phyloP scores from a whole-genome alignment of 805 yeast species.

The Sugiyamaella chiloensis region DNA sequence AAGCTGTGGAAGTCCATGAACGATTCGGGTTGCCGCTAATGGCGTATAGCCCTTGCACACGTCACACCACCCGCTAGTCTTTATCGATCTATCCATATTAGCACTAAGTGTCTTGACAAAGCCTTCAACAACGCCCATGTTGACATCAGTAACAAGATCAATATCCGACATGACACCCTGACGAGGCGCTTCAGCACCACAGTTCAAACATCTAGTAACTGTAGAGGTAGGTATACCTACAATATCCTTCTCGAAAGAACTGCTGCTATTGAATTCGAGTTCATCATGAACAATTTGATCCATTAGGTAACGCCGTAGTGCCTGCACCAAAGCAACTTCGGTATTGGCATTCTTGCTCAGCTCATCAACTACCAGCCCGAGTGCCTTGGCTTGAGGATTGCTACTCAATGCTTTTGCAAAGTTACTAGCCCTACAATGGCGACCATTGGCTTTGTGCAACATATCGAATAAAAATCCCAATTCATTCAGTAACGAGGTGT shows the following conservation, averaged over 20 bases:
- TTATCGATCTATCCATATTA: conserved; percentile 29
- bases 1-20: conserved; percentile 17
- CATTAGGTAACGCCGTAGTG: conserved; percentile 59
- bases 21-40: conserved; percentile 45
- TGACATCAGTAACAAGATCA: conserved; percentile 22
- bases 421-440: conserved; percentile 77
- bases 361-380: conserved; percentile 53
- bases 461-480: conserved; percentile 88
- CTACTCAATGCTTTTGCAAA: conserved; percentile 56
- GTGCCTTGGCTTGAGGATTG: conserved; percentile 47
- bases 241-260: conserved; percentile 7
- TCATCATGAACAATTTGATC: conserved; percentile 53
- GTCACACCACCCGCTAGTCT: conserved; percentile 52
- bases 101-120: conserved; percentile 25
- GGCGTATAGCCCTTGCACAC: conserved; percentile 50
- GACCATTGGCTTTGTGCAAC: conserved; percentile 77
- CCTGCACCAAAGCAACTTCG: conserved; percentile 38
- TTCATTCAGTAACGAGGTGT: conserved; percentile 58
- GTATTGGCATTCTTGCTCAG: conserved; percentile 14
- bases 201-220: conserved; percentile 23
- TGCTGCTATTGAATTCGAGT: conserved; percentile 13
- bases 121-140: conserved; percentile 2
- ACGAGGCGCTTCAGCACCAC: conserved; percentile 25
- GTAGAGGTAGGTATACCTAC: conserved; percentile 23
- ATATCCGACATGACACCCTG: conserved; percentile 22